Evolutionary conservation across 306 rosid genomes (phyloP).

Genomic region (Ormosia emarginata): DNA sequence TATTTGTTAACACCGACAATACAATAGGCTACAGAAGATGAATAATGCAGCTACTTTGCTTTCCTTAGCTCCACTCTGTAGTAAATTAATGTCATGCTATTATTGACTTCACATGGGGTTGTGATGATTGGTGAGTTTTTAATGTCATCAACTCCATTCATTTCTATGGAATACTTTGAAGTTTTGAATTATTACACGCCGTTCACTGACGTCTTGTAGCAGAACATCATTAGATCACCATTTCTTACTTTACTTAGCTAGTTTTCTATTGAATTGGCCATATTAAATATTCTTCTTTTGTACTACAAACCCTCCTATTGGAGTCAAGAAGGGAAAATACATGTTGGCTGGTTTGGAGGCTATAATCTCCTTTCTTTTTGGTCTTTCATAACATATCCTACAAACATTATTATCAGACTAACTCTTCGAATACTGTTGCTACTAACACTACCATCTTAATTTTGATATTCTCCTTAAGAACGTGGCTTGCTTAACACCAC

Average conservation of each 20-base stretch:
- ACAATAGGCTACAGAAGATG: slow-evolving; percentile 29
- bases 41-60: slow-evolving; percentile 22
- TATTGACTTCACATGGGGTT: slow-evolving; percentile 50
- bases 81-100: slow-evolving; percentile 21
- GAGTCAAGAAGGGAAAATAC: not conserved
- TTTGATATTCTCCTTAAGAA: no score
- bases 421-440: no score
- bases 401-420: no score
- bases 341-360: not conserved
- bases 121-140: slow-evolving; percentile 33
- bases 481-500: no score
- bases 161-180: not conserved
- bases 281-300: not conserved
- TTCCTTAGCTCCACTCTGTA: not conserved
- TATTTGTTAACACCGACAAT: slow-evolving; percentile 45
- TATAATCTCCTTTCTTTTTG: not conserved
- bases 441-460: no score
- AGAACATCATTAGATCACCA: slow-evolving; percentile 15
- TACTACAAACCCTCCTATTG: not conserved
- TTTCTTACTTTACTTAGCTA: not conserved
- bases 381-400: no score
- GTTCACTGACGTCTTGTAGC: not conserved
- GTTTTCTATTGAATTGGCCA: not conserved
- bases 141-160: not conserved
- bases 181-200: slow-evolving; percentile 30